phyloP scores from a whole-genome alignment of 1,284 basidiomycete species.

The Melampsora abietis-canadensis region DNA sequence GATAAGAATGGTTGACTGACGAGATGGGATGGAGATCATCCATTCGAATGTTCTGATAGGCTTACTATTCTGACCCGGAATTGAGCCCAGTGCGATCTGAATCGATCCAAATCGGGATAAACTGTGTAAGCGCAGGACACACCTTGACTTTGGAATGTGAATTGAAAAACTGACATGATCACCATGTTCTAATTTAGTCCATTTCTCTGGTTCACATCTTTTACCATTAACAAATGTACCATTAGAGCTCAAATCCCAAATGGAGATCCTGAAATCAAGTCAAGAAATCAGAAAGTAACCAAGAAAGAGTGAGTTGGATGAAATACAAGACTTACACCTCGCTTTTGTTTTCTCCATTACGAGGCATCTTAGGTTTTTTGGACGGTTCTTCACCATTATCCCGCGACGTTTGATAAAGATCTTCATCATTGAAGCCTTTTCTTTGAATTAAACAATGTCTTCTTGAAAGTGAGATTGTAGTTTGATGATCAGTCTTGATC shows the following conservation, averaged over 20 bases:
- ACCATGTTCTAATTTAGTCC: constrained; percentile 4
- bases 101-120: not conserved
- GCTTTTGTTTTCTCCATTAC: not conserved
- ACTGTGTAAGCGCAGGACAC: not conserved
- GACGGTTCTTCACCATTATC: not conserved
- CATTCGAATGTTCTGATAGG: not conserved
- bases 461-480: not conserved
- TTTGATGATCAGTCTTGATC: not conserved
- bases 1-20: not conserved
- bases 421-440: constrained; percentile 1
- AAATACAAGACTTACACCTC: not conserved
- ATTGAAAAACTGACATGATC: not conserved
- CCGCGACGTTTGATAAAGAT: not conserved
- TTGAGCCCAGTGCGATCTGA: not conserved
- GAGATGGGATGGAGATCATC: constrained; percentile 3
- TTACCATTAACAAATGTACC: constrained; percentile 6
- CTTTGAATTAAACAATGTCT: not conserved
- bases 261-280: not conserved
- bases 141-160: not conserved
- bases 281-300: not conserved
- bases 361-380: not conserved
- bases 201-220: not conserved
- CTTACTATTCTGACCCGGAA: not conserved
- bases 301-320: not conserved
- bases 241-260: not conserved